Percentiles rank a stretch among this genome's conserved stretches.
phyloP scores from a whole-genome alignment of 1,284 basidiomycete genomes.

The Apiotrichum domesticum region DNA sequence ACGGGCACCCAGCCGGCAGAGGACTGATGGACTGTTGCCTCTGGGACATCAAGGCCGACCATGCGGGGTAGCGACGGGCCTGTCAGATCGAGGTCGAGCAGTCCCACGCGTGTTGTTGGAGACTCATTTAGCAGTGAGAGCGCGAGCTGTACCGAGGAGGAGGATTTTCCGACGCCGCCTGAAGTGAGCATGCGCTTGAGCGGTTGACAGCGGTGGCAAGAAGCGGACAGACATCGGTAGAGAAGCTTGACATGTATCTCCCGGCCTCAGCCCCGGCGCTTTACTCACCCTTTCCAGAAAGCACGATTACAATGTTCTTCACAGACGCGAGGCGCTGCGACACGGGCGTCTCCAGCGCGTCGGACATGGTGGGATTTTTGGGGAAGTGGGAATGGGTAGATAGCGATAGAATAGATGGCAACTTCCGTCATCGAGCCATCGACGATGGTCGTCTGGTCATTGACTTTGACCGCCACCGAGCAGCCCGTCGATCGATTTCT shows the following conservation, averaged over 20 bases:
- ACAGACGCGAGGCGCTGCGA: slow-evolving; percentile 62
- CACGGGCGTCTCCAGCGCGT: slow-evolving; percentile 52
- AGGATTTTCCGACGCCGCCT: slow-evolving; percentile 97
- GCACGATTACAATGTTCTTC: slow-evolving; percentile 83
- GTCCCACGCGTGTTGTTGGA: slow-evolving; percentile 64
- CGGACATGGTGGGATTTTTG: slow-evolving; percentile 23
- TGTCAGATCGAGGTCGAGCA: slow-evolving; percentile 94
- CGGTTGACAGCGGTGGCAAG: no score
- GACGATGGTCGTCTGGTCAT: no score
- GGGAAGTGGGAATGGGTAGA: not conserved
- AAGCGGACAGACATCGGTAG: no score
- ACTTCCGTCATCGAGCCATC: no score
- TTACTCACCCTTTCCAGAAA: slow-evolving; percentile 69
- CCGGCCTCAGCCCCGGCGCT: no score
- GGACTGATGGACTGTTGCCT: slow-evolving; percentile 69
- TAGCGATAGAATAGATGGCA: no score
- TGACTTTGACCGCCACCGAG: no score
- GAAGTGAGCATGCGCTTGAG: not conserved
- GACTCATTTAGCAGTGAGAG: slow-evolving; percentile 67
- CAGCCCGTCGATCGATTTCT: no score
- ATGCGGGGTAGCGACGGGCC: slow-evolving; percentile 96
- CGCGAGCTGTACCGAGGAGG: slow-evolving; percentile 86
- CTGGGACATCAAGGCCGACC: slow-evolving; percentile 77
- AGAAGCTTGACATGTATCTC: not conserved
- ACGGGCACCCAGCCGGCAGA: slow-evolving; percentile 98